Evolutionary conservation across 352 stramenopile species (phyloP), one percentile per base, ranked within the genome.

Genomic region (Aphanomyces invadans): DNA sequence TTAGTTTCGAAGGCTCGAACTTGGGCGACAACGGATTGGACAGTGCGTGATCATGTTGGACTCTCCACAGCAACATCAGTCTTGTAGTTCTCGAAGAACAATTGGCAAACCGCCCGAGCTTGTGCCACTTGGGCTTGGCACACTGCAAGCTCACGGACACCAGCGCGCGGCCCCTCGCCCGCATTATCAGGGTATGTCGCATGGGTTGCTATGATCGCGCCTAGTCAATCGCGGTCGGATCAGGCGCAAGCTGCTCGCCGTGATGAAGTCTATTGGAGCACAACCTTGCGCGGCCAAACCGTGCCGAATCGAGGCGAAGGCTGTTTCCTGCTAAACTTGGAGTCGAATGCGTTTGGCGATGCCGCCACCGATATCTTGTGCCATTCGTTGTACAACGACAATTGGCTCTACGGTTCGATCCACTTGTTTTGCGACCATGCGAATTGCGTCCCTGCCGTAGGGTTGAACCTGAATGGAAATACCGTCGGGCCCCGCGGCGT

Each of bases 371-470:
- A 67, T n/a, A 28, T 67, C n/a, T 44, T 67, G 10, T 67, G 60
- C 28, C 60, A 67, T 26, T 39, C 60, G 10, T 26, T 67, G 7
- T 67, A 67, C 49, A 67, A 67, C 49, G 60, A 67, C 60, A 57
- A 52, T 28, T 67, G 60, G 60, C 49, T 67, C n/a, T 67, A 67
- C 23, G 60, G 60, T 44, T n/a, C 25, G 15, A 26, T 54, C 9
- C 38, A 45, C 17, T 45, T 9, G 9, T 45, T 45, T 45, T 9
- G 38, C 9, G 38, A n/a, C 11, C 10, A 29, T 54, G 10, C n/a
- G 26, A 23, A 31, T 54, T 31, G 1, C 10, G 26, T 54, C 10
- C 21, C 7, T 57, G 49, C 49, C 7, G 4, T n/a, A 57, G 49
- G 49, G 29, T 44, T 67, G 4, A 67, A 67, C 23, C 33, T 67